phyloP scores from a whole-genome alignment of 306 rosid genomes.

The Vachellia collinsii region DNA sequence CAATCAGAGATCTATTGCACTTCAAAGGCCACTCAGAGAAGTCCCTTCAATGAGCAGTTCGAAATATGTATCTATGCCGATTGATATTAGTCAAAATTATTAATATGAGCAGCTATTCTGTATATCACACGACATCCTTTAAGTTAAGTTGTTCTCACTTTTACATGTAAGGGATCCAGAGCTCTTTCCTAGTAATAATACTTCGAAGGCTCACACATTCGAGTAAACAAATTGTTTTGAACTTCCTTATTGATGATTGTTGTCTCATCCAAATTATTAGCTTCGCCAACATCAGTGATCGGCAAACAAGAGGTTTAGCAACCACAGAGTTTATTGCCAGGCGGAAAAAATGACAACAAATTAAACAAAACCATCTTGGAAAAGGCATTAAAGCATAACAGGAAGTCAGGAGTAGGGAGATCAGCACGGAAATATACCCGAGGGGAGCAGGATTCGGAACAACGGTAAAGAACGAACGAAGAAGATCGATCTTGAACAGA shows the following conservation, averaged over 20 bases:
- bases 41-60: background rate
- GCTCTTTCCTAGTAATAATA: background rate
- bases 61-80: background rate
- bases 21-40: background rate
- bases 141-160: slow-evolving; percentile 3
- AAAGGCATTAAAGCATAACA: background rate
- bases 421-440: slow-evolving; percentile 22
- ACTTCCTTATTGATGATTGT: background rate
- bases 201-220: background rate
- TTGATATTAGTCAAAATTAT: background rate
- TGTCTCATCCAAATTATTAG: background rate
- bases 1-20: background rate
- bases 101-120: background rate
- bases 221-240: background rate
- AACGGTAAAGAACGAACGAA: background rate
- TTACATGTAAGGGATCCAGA: background rate
- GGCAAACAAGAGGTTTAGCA: background rate
- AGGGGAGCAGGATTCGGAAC: background rate
- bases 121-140: background rate
- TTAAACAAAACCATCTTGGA: background rate
- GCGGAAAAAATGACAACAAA: background rate
- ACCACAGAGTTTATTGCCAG: background rate
- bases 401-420: background rate
- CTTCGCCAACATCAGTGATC: background rate
- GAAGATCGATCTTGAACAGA: slow-evolving; percentile 12